Evolutionary conservation across 371 early-diverging fungal genomes (phyloP).

Genomic region (Aphelidium insulamus): DNA sequence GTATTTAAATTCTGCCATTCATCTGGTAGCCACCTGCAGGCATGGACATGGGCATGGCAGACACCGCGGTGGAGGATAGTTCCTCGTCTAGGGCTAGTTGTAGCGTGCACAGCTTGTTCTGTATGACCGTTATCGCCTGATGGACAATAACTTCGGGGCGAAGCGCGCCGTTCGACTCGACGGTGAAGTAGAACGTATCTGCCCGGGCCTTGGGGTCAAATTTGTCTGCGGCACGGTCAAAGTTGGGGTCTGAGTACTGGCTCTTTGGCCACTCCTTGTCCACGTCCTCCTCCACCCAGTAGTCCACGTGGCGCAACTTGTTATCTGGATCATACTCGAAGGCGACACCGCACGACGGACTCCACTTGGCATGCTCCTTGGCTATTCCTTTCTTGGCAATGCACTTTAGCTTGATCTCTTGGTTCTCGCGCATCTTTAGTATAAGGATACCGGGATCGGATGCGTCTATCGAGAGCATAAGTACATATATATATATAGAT

Average conservation of each 20-base stretch:
- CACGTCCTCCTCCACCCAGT: conserved; percentile 83
- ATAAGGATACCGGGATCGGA: conserved; percentile 65
- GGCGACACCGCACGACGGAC: conserved; percentile 74
- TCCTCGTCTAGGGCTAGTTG: conserved; percentile 55
- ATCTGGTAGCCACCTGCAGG: too few relatives aligned
- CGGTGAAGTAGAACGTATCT: conserved; percentile 61
- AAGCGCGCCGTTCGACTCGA: conserved; percentile 76
- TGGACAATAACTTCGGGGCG: conserved; percentile 66
- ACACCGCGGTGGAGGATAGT: too few relatives aligned
- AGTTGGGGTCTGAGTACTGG: conserved; percentile 27
- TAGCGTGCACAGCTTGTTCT: conserved; percentile 52
- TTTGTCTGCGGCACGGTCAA: conserved; percentile 1
- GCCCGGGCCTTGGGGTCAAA: conserved; percentile 75
- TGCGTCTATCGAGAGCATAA: conserved; percentile 5
- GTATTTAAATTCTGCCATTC: too few relatives aligned
- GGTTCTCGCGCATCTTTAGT: conserved; percentile 75
- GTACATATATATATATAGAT: not conserved
- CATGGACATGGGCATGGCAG: too few relatives aligned
- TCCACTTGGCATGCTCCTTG: conserved; percentile 98
- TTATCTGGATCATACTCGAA: conserved; percentile 98
- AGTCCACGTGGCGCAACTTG: conserved; percentile 67
- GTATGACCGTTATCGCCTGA: conserved; percentile 52
- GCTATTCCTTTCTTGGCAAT: conserved; percentile 83
- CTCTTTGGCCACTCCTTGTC: conserved; percentile 72
- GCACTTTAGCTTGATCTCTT: conserved; percentile 69